Evolutionary conservation across 169 alveolate species (phyloP), one percentile per base, ranked within the genome.

Genomic region (Plasmodium knowlesi): DNA sequence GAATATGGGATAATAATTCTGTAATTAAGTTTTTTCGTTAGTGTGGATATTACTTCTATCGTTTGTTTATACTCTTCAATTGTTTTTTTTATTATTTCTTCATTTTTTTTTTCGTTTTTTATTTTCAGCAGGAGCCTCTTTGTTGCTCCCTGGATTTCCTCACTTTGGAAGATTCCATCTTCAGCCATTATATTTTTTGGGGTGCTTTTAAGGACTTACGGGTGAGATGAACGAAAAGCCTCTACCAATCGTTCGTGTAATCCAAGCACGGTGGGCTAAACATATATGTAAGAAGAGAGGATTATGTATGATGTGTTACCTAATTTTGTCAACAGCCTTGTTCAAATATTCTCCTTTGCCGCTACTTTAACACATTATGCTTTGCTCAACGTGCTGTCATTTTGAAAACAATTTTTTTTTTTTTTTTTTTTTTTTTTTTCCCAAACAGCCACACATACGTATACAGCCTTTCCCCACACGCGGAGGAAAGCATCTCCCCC

Each of bases 41-140:
- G 53, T 3, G 53, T 76, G 6, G 80, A 73, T 34, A 74, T 25
- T 28, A 85, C 57, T 9, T 74, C 70, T 19, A 85, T 73, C 25
- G 93, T 85, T 85, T 85, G 80, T 32, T 74, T 43, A 74, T 85
- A 74, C 41, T 85, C 93, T 5, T 85, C 79, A 16, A 85, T 85
- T 0, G 93, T 25, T 74, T 46, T 85, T 50, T 50, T 85, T 85
- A 85, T 74, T 50, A 85, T 85, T 30, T 85, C 80, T 50, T 85
- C 93, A 50, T 85, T 85, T 50, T 73, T 16, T 85, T 50, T 85
- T 74, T 85, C 93, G 53, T 74, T 85, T 76, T 67, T 85, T 14
- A 85, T 30, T 50, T 85, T 85, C 39, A 74, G 67, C 4, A 85
- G 22, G 22, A 85, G 74, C 46, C 93, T 85, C n/a, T 85, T 57